These are phyloP conservation scores for Nigrospora oryzae DNA, from an alignment of 2,329 filamentous ascomycete species.

Conservation along the genomic window DNA sequence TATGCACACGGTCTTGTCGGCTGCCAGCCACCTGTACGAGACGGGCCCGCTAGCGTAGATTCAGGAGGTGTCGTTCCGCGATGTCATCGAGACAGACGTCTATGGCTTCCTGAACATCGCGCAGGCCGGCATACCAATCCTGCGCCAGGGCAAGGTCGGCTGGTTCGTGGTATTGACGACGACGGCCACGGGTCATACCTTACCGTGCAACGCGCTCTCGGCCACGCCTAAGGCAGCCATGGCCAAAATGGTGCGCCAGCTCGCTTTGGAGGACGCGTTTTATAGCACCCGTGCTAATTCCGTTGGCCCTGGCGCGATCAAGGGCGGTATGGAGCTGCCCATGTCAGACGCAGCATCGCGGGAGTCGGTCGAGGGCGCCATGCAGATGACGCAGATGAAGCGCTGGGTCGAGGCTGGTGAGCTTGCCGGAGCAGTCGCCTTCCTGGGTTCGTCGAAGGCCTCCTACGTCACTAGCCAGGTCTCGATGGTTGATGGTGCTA, in stretches of 20 bases:
- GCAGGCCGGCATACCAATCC: conserved; percentile 1
- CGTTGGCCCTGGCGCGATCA: conserved; percentile 2
- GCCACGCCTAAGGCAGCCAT: conserved; percentile 3
- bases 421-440: conserved; percentile 10
- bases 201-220: conserved; percentile 3
- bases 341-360: background rate
- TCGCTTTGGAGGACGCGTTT: conserved; percentile 1
- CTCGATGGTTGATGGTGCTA: conserved; percentile 12
- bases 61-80: background rate
- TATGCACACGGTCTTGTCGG: conserved; percentile 3
- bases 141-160: background rate
- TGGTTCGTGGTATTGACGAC: conserved; percentile 2
- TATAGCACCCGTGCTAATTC: conserved; percentile 4
- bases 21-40: conserved; percentile 1
- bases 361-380: conserved; percentile 1
- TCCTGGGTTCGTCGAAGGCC: conserved; percentile 10
- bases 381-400: conserved; percentile 6
- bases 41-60: background rate
- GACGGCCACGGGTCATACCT: background rate
- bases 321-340: conserved; percentile 2
- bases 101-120: conserved; percentile 3
- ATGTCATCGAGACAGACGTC: conserved; percentile 4
- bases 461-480: conserved; percentile 13
- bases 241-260: conserved; percentile 2
- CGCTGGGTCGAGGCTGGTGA: conserved; percentile 11